Conservation (phyloP, 116 monocot genomes). For the Papilionanthe hybrid region DNA sequence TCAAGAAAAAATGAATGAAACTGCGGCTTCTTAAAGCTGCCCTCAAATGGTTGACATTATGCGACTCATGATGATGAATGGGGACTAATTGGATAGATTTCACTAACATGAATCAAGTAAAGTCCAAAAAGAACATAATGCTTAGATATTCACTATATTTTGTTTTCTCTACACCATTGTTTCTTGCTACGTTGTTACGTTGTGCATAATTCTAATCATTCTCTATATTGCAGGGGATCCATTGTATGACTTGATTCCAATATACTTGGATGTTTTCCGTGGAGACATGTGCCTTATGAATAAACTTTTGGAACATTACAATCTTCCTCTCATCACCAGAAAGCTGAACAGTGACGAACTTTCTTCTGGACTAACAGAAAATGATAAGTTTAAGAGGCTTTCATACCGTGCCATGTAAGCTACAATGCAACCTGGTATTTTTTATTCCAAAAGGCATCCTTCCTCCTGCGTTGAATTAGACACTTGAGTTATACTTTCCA, state of each 20-base stretch:
- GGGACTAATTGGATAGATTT: not conserved
- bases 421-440: not conserved
- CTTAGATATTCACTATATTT: no score
- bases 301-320: slow-evolving; percentile 65
- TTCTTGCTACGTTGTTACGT: no score
- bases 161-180: no score
- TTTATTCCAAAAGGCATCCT: no score
- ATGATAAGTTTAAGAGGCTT: slow-evolving; percentile 35
- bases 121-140: no score
- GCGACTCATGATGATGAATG: no score
- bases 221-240: slow-evolving; percentile 67
- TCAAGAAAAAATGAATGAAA: no score
- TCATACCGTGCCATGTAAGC: slow-evolving; percentile 97
- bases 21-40: no score
- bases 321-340: slow-evolving; percentile 51
- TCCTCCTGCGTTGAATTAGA: no score
- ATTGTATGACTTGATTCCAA: slow-evolving; percentile 76
- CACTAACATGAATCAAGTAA: not conserved
- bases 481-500: no score
- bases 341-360: slow-evolving; percentile 3
- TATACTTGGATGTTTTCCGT: slow-evolving; percentile 85
- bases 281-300: slow-evolving; percentile 64
- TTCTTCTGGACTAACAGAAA: slow-evolving; percentile 13
- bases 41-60: no score
- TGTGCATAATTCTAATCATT: not conserved